Evolutionary conservation across 208 protist species (phyloP).

Genomic region (Trypanosoma scelopori): DNA sequence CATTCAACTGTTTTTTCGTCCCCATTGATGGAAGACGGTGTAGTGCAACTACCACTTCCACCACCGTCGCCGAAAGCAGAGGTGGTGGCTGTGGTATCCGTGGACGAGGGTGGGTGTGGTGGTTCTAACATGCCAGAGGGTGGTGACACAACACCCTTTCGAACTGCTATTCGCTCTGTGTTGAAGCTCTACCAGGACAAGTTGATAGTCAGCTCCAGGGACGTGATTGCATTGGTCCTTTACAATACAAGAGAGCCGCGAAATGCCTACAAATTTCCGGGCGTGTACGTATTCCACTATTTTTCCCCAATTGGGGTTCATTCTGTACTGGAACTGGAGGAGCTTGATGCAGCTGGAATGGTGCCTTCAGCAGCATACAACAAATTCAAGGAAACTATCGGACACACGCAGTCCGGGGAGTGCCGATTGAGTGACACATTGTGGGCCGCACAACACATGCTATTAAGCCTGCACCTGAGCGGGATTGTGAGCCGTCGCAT

Average conservation of each 20-base stretch:
- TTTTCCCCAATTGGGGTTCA: slow-evolving; percentile 33
- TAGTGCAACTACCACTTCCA: no score
- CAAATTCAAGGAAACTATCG: slow-evolving; percentile 23
- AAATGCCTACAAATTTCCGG: slow-evolving; percentile 46
- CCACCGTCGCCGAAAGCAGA: no score
- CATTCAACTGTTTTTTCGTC: no score
- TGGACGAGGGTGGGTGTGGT: not conserved
- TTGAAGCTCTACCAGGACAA: slow-evolving; percentile 63
- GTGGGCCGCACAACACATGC: slow-evolving; percentile 70
- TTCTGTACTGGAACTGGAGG: slow-evolving; percentile 55
- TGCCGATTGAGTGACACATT: slow-evolving; percentile 58
- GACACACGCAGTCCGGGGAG: slow-evolving; percentile 7
- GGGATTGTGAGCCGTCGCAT: slow-evolving; percentile 54
- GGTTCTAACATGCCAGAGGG: not conserved
- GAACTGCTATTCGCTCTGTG: slow-evolving; percentile 45
- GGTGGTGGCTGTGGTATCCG: no score
- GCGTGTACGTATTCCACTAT: slow-evolving; percentile 62
- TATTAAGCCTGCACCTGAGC: slow-evolving; percentile 30
- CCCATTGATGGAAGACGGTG: no score
- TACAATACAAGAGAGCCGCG: slow-evolving; percentile 54
- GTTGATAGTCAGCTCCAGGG: slow-evolving; percentile 43
- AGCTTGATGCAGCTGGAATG: slow-evolving; percentile 45
- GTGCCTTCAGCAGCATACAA: slow-evolving; percentile 32
- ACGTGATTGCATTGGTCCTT: slow-evolving; percentile 71
- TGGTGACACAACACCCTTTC: slow-evolving; percentile 34